Percentiles rank a stretch among this genome's conserved stretches.
These are phyloP conservation scores for Asterella californica DNA, from an alignment of 225 moss, liverwort and hornwort species.

Conservation along the genomic window DNA sequence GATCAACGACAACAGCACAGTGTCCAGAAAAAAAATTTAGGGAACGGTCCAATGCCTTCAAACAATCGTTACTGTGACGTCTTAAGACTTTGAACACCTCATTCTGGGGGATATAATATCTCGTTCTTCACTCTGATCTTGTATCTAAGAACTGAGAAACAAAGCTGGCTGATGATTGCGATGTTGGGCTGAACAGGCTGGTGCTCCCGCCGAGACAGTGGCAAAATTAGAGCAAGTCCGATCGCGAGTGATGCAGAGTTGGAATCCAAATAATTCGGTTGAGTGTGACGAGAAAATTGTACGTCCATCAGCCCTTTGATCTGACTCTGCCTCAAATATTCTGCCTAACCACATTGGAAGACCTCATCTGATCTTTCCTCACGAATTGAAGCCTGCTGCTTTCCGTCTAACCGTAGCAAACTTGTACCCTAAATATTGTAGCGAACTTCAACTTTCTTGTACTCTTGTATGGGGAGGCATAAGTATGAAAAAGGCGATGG, in stretches of 20 bases:
- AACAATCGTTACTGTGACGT: neutral
- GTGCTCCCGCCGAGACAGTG: slow-evolving; percentile 38
- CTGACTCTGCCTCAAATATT: too few relatives aligned
- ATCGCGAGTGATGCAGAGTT: slow-evolving; percentile 38
- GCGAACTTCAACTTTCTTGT: too few relatives aligned
- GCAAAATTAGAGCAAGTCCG: slow-evolving; percentile 36
- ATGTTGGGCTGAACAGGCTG: slow-evolving; percentile 21
- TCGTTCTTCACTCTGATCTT: neutral
- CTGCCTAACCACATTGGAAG: too few relatives aligned
- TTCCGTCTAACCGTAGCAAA: too few relatives aligned
- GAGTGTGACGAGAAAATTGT: slow-evolving; percentile 37
- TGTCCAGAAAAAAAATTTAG: neutral
- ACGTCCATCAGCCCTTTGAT: neutral
- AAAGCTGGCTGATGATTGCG: neutral
- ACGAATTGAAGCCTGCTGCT: too few relatives aligned
- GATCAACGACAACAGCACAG: neutral
- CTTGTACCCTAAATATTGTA: too few relatives aligned
- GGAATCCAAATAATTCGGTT: slow-evolving; percentile 30
- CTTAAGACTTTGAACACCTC: too few relatives aligned
- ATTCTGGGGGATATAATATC: too few relatives aligned
- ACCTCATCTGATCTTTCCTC: too few relatives aligned
- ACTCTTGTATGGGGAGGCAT: too few relatives aligned
- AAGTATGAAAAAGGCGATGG: too few relatives aligned
- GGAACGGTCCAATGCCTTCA: neutral
- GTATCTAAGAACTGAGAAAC: too few relatives aligned